Conservation (phyloP, 1,139 yeast species). For the Chernovozyma aurita region DNA sequence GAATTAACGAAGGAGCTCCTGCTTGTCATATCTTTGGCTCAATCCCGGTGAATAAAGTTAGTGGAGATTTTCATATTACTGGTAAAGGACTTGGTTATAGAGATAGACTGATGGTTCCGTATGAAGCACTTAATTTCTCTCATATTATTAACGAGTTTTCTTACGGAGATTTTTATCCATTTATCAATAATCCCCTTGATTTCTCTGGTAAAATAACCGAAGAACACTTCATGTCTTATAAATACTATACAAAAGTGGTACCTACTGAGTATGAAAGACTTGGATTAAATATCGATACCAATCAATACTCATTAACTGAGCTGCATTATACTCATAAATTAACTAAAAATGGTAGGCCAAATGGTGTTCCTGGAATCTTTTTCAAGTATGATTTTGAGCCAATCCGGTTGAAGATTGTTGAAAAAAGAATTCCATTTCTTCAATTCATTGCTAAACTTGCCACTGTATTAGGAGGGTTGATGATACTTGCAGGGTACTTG, state of each 20-base stretch:
- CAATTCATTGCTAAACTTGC: slow-evolving; percentile 76
- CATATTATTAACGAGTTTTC: slow-evolving; percentile 86
- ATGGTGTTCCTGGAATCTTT: slow-evolving; percentile 69
- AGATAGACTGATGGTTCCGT: slow-evolving; percentile 41
- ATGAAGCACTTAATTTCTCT: slow-evolving; percentile 63
- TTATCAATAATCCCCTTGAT: slow-evolving; percentile 81
- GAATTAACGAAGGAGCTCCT: slow-evolving; percentile 50
- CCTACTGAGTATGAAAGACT: slow-evolving; percentile 75
- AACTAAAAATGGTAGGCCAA: slow-evolving; percentile 18
- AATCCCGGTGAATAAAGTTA: slow-evolving; percentile 80
- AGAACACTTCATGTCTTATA: slow-evolving; percentile 43
- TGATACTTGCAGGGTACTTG: slow-evolving; percentile 48
- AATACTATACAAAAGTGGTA: slow-evolving; percentile 73
- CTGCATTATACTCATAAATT: slow-evolving; percentile 27
- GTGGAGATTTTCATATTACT: slow-evolving; percentile 82
- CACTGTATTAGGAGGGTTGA: slow-evolving; percentile 73
- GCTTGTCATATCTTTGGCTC: slow-evolving; percentile 90
- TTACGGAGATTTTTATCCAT: slow-evolving; percentile 87
- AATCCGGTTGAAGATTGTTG: slow-evolving; percentile 63
- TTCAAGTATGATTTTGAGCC: slow-evolving; percentile 89
- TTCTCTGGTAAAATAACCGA: slow-evolving; percentile 56
- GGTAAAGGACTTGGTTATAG: slow-evolving; percentile 66
- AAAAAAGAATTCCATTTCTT: slow-evolving; percentile 67
- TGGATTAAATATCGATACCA: slow-evolving; percentile 72
- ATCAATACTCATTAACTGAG: slow-evolving; percentile 80